Conservation (phyloP, 2,329 filamentous ascomycete genomes). For the Dothistroma septosporum region DNA sequence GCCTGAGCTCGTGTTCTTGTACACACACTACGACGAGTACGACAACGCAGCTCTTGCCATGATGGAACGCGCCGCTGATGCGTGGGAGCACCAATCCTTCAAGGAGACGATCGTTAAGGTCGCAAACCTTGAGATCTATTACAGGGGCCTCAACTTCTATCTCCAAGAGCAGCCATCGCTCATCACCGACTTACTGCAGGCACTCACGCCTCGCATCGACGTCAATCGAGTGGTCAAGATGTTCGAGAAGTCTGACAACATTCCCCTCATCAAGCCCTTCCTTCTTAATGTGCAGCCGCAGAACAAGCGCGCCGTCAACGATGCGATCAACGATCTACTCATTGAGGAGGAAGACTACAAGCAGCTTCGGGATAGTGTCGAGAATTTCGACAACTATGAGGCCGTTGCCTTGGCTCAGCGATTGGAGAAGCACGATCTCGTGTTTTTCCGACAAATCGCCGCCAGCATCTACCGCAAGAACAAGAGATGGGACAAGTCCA, state of each 20-base stretch:
- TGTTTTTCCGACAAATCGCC: slow-evolving; percentile 99
- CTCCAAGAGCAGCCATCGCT: slow-evolving; percentile 94
- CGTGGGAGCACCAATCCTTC: slow-evolving; percentile 99
- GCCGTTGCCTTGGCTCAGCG: slow-evolving; percentile 86
- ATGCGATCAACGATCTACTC: slow-evolving; percentile 93
- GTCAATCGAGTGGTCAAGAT: slow-evolving; percentile 99
- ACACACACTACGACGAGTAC: slow-evolving; percentile 97
- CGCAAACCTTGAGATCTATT: slow-evolving; percentile 97
- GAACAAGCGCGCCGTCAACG: slow-evolving; percentile 98
- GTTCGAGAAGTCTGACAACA: slow-evolving; percentile 97
- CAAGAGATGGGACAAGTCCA: slow-evolving; percentile 99
- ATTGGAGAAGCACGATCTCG: slow-evolving; percentile 93
- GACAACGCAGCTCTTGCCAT: slow-evolving; percentile 96
- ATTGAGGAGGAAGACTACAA: slow-evolving; percentile 99
- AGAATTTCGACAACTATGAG: slow-evolving; percentile 99
- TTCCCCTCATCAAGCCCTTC: slow-evolving; percentile 98
- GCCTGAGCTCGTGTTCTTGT: slow-evolving; percentile 97
- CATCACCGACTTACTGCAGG: slow-evolving; percentile 90
- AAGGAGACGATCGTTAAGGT: slow-evolving; percentile 99
- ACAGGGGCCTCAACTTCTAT: slow-evolving; percentile 94
- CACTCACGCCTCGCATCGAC: slow-evolving; percentile 86
- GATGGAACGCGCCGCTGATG: slow-evolving; percentile 95
- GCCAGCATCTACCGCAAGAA: slow-evolving; percentile 99
- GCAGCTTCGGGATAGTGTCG: slow-evolving; percentile 92
- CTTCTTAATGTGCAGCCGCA: slow-evolving; percentile 90